These are phyloP conservation scores for Didymella sp. DNA, from an alignment of 2,329 filamentous ascomycete species.

Conservation along the genomic window DNA sequence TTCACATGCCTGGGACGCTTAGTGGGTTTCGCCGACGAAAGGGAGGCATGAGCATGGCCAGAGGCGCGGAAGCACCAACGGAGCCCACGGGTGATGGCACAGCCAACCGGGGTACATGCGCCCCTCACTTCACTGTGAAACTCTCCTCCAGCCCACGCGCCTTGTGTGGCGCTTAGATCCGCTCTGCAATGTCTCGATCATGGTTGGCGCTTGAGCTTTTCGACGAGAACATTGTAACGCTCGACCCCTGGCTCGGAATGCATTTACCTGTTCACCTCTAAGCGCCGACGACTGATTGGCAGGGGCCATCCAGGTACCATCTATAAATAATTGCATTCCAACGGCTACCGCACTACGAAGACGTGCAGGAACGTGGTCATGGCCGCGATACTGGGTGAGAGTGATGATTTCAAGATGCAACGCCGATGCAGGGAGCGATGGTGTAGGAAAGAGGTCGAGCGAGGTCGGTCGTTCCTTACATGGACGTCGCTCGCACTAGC, in stretches of 20 bases:
- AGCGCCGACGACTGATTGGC: constrained; percentile 6
- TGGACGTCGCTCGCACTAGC: neutral
- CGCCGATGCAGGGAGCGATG: constrained; percentile 11
- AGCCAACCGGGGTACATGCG: neutral
- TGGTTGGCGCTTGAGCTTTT: constrained; percentile 7
- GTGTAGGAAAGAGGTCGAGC: constrained; percentile 6
- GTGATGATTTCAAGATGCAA: neutral
- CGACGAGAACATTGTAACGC: too few relatives aligned
- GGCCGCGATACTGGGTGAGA: neutral
- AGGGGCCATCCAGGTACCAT: neutral
- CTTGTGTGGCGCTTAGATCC: neutral
- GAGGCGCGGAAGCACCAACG: neutral
- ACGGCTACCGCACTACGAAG: neutral
- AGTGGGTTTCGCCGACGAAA: neutral
- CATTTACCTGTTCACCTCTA: neutral
- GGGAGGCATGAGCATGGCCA: too few relatives aligned
- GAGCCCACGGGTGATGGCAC: neutral
- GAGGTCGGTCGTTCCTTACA: constrained; percentile 4
- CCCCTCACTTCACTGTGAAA: constrained; percentile 12
- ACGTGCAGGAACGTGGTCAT: constrained; percentile 10
- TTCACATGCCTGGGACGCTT: neutral
- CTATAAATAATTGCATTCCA: neutral
- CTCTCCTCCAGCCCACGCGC: neutral
- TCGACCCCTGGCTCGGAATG: constrained; percentile 10
- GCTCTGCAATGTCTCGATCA: constrained; percentile 1